Percentiles rank a stretch among this genome's conserved stretches.
phyloP scores from a whole-genome alignment of 1,284 basidiomycete species.

The Meripilus lineatus region DNA sequence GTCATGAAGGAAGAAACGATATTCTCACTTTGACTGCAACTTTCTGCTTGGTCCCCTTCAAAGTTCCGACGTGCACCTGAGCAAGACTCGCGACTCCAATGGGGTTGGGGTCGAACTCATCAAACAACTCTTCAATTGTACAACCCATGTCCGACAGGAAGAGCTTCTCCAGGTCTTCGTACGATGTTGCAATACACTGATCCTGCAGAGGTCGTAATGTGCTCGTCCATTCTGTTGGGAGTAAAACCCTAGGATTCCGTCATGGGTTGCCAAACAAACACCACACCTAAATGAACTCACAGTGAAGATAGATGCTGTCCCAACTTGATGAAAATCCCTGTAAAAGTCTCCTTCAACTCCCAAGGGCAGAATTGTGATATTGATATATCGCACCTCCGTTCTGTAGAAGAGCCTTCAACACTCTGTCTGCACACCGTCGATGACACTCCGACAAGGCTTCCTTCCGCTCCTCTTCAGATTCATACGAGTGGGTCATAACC shows the following conservation, averaged over 20 bases:
- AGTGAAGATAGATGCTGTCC: slow-evolving; percentile 86
- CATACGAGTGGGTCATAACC: slow-evolving; percentile 60
- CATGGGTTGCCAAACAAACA: background rate
- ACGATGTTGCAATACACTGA: slow-evolving; percentile 77
- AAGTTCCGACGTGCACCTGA: slow-evolving; percentile 87
- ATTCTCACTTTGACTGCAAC: slow-evolving; percentile 85
- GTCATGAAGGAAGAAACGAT: background rate
- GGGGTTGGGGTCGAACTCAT: slow-evolving; percentile 84
- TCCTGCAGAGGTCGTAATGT: slow-evolving; percentile 78
- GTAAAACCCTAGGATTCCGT: slow-evolving; percentile 37
- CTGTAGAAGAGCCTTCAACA: slow-evolving; percentile 74
- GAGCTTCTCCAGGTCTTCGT: slow-evolving; percentile 62
- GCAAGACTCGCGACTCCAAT: slow-evolving; percentile 94
- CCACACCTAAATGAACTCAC: slow-evolving; percentile 31
- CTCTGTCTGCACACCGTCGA: slow-evolving; percentile 70
- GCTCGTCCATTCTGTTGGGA: slow-evolving; percentile 78
- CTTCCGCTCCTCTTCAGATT: slow-evolving; percentile 48
- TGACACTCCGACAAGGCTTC: slow-evolving; percentile 76
- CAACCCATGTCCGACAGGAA: slow-evolving; percentile 72
- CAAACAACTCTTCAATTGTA: slow-evolving; percentile 63
- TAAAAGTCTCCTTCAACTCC: background rate
- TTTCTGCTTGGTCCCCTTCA: slow-evolving; percentile 63
- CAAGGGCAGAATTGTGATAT: background rate
- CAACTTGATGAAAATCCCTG: slow-evolving; percentile 88
- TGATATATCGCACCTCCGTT: slow-evolving; percentile 67